phyloP scores from a whole-genome alignment of 2,329 filamentous ascomycete genomes.

The Arachnopeziza araneosa region DNA sequence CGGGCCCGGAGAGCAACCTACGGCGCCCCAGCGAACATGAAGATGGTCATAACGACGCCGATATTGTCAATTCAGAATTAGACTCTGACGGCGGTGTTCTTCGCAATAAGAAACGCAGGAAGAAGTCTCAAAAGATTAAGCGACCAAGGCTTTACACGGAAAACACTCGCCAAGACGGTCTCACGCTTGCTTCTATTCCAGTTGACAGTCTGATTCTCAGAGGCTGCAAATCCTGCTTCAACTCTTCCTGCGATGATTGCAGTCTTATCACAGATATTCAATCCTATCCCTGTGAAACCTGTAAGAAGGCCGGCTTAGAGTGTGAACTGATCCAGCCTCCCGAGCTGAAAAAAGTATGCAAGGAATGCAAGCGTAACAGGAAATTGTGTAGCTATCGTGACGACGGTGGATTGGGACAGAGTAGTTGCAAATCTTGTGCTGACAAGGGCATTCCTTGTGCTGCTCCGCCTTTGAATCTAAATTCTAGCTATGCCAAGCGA shows the following conservation, averaged over 20 bases:
- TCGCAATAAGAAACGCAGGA: neutral
- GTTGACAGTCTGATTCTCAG: conserved; percentile 19
- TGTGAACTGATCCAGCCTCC: conserved; percentile 23
- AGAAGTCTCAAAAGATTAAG: neutral
- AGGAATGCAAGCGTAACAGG: conserved; percentile 18
- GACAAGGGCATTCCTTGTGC: conserved; percentile 14
- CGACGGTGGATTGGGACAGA: conserved; percentile 16
- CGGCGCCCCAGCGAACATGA: neutral
- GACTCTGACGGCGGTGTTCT: neutral
- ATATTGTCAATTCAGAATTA: conserved; percentile 1
- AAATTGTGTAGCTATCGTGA: conserved; percentile 16
- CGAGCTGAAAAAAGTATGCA: conserved; percentile 17
- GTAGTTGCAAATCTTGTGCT: conserved; percentile 19
- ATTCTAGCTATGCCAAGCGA: neutral
- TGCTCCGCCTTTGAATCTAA: conserved; percentile 11
- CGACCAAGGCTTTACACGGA: neutral
- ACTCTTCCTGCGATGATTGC: conserved; percentile 19
- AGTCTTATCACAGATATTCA: conserved; percentile 18
- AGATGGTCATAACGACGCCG: neutral
- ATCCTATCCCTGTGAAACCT: conserved; percentile 23
- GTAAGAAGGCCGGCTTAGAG: conserved; percentile 17
- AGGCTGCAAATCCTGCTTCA: conserved; percentile 27
- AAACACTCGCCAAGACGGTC: conserved; percentile 5
- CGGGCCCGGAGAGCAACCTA: neutral
- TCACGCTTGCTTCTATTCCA: conserved; percentile 8